Conservation (phyloP, 2,329 filamentous ascomycete species). For the Paecilomyces dactylethromorphus region DNA sequence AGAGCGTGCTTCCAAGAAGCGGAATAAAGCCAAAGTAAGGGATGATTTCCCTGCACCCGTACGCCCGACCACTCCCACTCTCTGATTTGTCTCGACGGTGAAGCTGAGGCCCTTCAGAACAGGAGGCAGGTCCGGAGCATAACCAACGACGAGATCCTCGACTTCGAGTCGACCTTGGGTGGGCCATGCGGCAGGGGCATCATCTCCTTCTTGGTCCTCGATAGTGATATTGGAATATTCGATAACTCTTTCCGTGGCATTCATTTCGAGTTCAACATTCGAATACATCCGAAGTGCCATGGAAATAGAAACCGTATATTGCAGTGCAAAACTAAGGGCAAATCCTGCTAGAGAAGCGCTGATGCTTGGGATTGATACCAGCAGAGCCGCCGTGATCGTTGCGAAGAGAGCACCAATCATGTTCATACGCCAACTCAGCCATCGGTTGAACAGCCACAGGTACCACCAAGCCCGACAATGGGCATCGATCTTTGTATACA, state of each 20-base stretch:
- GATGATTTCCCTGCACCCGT: constrained; percentile 75
- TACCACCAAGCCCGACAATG: constrained; percentile 62
- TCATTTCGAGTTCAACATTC: constrained; percentile 71
- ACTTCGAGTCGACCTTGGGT: constrained; percentile 66
- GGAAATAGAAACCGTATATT: constrained; percentile 59
- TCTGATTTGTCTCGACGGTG: constrained; percentile 58
- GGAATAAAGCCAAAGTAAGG: constrained; percentile 68
- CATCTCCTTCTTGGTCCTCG: constrained; percentile 56
- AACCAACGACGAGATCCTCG: constrained; percentile 63
- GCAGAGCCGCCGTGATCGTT: constrained; percentile 56
- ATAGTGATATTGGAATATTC: constrained; percentile 66
- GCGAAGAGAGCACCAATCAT: constrained; percentile 64
- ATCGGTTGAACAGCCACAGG: constrained; percentile 67
- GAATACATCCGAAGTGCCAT: constrained; percentile 64
- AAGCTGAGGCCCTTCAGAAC: constrained; percentile 67
- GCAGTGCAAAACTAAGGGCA: constrained; percentile 65
- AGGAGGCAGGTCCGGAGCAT: constrained; percentile 64
- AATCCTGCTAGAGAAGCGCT: constrained; percentile 69
- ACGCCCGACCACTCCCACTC: constrained; percentile 69
- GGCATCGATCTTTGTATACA: constrained; percentile 63
- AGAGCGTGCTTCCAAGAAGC: constrained; percentile 63
- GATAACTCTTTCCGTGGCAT: constrained; percentile 66
- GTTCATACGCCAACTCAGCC: constrained; percentile 68
- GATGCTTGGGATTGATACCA: constrained; percentile 56
- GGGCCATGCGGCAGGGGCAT: constrained; percentile 68